Evolutionary conservation across 495 filamentous ascomycete species (phyloP).

Genomic region (Parathielavia hyrcaniae): DNA sequence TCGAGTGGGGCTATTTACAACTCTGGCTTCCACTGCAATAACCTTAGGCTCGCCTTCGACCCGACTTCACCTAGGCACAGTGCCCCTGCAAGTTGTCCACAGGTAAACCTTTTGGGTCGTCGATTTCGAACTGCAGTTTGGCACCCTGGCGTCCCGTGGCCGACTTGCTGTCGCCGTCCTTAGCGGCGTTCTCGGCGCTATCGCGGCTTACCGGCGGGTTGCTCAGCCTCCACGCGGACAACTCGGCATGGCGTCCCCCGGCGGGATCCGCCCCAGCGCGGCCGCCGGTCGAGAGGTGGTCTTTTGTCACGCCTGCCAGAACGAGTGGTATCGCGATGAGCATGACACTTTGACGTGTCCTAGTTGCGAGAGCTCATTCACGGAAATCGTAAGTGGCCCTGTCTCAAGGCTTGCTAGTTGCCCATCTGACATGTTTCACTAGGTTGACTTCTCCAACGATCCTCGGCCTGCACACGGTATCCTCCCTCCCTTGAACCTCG

Average conservation of each 20-base stretch:
- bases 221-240: slow-evolving; percentile 21
- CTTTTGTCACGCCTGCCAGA: slow-evolving; percentile 71
- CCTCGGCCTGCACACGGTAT: slow-evolving; percentile 35
- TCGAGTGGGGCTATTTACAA: background rate
- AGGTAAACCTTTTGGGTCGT: too few relatives aligned
- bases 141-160: slow-evolving; percentile 12
- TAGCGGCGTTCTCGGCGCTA: slow-evolving; percentile 8
- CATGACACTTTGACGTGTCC: slow-evolving; percentile 62
- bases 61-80: background rate
- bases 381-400: slow-evolving; percentile 65
- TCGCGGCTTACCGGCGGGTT: slow-evolving; percentile 5
- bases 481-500: slow-evolving; percentile 16
- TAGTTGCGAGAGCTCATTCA: slow-evolving; percentile 67
- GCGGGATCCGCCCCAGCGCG: slow-evolving; percentile 37
- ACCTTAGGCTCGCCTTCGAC: background rate
- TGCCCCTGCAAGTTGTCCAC: background rate
- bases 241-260: slow-evolving; percentile 36
- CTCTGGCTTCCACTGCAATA: background rate
- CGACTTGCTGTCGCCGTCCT: slow-evolving; percentile 7
- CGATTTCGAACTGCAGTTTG: background rate
- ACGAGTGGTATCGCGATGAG: slow-evolving; percentile 71
- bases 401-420: background rate
- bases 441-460: slow-evolving; percentile 41
- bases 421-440: slow-evolving; percentile 20
- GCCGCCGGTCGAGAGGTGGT: slow-evolving; percentile 57